Evolutionary conservation across 495 filamentous ascomycete genomes (phyloP).

Genomic region (Aspergillus panamensis): DNA sequence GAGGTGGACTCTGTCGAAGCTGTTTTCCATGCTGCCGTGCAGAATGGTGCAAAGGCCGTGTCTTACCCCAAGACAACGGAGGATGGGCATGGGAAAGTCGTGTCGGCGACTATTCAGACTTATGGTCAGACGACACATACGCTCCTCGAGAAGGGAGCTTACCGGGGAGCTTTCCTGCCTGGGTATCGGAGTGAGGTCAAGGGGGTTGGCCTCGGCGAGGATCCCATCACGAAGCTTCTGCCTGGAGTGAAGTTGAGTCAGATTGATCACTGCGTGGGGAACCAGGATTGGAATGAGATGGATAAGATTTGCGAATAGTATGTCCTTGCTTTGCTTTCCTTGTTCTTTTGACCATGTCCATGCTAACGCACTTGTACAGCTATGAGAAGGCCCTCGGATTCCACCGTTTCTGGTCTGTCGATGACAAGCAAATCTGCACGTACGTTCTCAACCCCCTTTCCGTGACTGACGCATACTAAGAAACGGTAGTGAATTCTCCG

Average conservation of each 20-base stretch:
- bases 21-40: constrained; percentile 66
- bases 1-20: constrained; percentile 80
- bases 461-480: neutral
- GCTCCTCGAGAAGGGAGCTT: constrained; percentile 63
- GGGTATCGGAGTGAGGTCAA: constrained; percentile 57
- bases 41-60: constrained; percentile 64
- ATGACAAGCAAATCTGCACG: constrained; percentile 82
- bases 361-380: constrained; percentile 33
- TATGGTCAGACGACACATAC: constrained; percentile 94
- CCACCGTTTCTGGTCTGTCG: constrained; percentile 92
- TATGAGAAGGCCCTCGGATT: constrained; percentile 88
- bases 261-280: constrained; percentile 93
- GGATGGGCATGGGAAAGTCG: constrained; percentile 53
- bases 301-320: constrained; percentile 74
- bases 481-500: constrained; percentile 65
- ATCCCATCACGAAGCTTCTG: constrained; percentile 47
- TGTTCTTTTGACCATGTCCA: neutral
- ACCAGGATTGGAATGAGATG: constrained; percentile 90
- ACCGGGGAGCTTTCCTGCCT: constrained; percentile 73
- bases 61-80: constrained; percentile 49
- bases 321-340: constrained; percentile 5
- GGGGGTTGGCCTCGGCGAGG: constrained; percentile 25
- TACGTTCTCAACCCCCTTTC: constrained; percentile 22
- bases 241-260: constrained; percentile 62
- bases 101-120: constrained; percentile 72